Evolutionary conservation across 345 rosid genomes (phyloP).

Genomic region (sweet orange (Citrus sinensis)): DNA sequence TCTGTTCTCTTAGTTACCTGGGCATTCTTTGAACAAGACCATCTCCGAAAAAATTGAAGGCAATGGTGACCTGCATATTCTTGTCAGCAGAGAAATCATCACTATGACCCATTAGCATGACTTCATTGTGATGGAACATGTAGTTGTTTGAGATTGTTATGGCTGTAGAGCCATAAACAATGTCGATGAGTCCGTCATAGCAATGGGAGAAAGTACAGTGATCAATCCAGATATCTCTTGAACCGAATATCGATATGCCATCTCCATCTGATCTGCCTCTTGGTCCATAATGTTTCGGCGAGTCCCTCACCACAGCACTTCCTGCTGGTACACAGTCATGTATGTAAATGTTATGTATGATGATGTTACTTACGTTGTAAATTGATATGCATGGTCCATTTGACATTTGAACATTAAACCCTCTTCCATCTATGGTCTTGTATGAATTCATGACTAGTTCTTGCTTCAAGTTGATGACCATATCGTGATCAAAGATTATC

Average conservation of each 20-base stretch:
- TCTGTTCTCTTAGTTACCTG: constrained; percentile 28
- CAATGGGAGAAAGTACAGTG: constrained; percentile 62
- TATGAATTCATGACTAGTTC: constrained; percentile 48
- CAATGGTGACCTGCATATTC: constrained; percentile 63
- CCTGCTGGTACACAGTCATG: constrained; percentile 52
- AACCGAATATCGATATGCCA: constrained; percentile 53
- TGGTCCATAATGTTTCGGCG: constrained; percentile 22
- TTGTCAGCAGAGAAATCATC: constrained; percentile 51
- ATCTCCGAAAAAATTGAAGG: constrained; percentile 67
- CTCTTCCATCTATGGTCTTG: constrained; percentile 75
- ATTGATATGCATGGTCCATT: constrained; percentile 59
- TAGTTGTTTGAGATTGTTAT: constrained; percentile 66
- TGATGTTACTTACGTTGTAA: constrained; percentile 49
- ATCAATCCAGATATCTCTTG: constrained; percentile 61
- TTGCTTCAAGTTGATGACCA: constrained; percentile 51
- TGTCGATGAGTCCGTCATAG: constrained; percentile 64
- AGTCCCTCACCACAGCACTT: constrained; percentile 22
- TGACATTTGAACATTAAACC: constrained; percentile 47
- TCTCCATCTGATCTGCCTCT: constrained; percentile 61
- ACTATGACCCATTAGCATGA: constrained; percentile 73
- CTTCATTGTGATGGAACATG: constrained; percentile 64
- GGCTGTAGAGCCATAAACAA: constrained; percentile 50
- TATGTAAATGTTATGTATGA: constrained; percentile 56
- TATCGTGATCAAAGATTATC: constrained; percentile 60
- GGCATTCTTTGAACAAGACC: constrained; percentile 74